A percentile compares a stretch with the other conserved stretches of the same genome.
Evolutionary conservation across 2,329 filamentous ascomycete genomes (phyloP).

Genomic region (Cladosporium sp.): DNA sequence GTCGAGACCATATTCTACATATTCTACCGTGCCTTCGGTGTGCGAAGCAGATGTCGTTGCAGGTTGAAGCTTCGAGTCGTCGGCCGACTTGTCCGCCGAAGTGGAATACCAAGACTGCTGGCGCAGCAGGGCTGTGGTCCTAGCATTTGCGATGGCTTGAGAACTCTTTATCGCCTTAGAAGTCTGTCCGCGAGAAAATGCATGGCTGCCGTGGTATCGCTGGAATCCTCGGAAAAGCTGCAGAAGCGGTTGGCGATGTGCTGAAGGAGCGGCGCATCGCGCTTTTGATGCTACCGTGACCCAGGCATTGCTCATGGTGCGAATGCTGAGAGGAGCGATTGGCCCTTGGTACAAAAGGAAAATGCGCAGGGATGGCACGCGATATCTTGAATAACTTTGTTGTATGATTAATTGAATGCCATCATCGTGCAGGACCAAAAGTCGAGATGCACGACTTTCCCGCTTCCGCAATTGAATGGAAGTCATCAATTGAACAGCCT

Average conservation of each 20-base stretch:
- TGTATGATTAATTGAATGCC: too few species aligned
- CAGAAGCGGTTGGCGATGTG: constrained; percentile 22
- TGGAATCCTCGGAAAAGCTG: constrained; percentile 28
- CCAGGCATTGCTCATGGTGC: constrained; percentile 32
- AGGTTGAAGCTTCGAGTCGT: constrained; percentile 21
- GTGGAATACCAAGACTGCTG: not conserved
- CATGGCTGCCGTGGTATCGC: constrained; percentile 15
- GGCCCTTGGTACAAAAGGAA: not conserved
- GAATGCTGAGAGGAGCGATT: not conserved
- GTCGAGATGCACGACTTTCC: too few species aligned
- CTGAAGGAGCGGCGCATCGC: constrained; percentile 19
- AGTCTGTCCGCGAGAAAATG: constrained; percentile 4
- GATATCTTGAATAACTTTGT: too few species aligned
- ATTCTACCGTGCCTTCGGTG: constrained; percentile 22
- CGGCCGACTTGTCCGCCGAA: not conserved
- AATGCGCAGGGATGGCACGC: not conserved
- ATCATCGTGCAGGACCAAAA: too few species aligned
- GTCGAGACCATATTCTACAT: not conserved
- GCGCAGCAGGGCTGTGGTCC: not conserved
- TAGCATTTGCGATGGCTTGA: not conserved
- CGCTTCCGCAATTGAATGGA: too few species aligned
- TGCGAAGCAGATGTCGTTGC: constrained; percentile 24
- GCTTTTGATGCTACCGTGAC: constrained; percentile 25
- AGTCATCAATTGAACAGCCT: too few species aligned
- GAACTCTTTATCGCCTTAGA: not conserved